phyloP scores from a whole-genome alignment of 164 flowering plant species.

The Vitis riparia region DNA sequence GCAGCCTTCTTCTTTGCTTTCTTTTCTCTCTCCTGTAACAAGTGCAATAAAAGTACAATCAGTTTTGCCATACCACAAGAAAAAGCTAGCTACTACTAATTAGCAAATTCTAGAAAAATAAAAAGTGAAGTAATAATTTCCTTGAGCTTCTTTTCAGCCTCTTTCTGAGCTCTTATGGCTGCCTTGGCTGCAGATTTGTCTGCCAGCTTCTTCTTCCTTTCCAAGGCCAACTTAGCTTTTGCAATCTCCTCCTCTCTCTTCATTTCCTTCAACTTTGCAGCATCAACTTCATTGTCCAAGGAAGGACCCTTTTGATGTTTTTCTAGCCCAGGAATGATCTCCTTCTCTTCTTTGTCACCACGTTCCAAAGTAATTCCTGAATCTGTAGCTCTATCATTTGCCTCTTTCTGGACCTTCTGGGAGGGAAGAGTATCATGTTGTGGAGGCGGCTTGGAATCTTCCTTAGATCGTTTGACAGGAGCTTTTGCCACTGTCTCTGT shows the following conservation, averaged over 20 bases:
- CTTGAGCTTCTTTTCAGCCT: slow-evolving; percentile 93
- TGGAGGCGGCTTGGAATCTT: slow-evolving; percentile 41
- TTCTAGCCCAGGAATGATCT: slow-evolving; percentile 20
- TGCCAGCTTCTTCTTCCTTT: slow-evolving; percentile 65
- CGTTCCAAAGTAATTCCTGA: slow-evolving; percentile 23
- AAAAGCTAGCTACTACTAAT: not conserved
- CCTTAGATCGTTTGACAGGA: slow-evolving; percentile 44
- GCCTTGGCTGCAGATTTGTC: slow-evolving; percentile 76
- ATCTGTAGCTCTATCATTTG: slow-evolving; percentile 22
- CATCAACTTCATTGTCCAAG: slow-evolving; percentile 37
- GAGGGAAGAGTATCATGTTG: slow-evolving; percentile 24
- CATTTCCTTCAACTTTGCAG: slow-evolving; percentile 66
- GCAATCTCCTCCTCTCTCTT: slow-evolving; percentile 86
- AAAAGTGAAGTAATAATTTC: slow-evolving; percentile 35
- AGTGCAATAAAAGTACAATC: not conserved
- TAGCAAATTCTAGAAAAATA: not conserved
- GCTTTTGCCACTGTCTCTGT: slow-evolving; percentile 40
- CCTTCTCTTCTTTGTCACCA: slow-evolving; percentile 35
- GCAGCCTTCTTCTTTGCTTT: slow-evolving; percentile 72
- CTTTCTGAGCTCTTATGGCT: slow-evolving; percentile 77
- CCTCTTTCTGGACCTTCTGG: slow-evolving; percentile 53
- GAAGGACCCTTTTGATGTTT: slow-evolving; percentile 37
- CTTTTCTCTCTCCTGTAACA: slow-evolving; percentile 78
- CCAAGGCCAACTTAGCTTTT: slow-evolving; percentile 73
- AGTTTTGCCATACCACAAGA: not conserved